phyloP scores from a whole-genome alignment of 2,329 filamentous ascomycete genomes.

The Aspergillus spinulosporus region DNA sequence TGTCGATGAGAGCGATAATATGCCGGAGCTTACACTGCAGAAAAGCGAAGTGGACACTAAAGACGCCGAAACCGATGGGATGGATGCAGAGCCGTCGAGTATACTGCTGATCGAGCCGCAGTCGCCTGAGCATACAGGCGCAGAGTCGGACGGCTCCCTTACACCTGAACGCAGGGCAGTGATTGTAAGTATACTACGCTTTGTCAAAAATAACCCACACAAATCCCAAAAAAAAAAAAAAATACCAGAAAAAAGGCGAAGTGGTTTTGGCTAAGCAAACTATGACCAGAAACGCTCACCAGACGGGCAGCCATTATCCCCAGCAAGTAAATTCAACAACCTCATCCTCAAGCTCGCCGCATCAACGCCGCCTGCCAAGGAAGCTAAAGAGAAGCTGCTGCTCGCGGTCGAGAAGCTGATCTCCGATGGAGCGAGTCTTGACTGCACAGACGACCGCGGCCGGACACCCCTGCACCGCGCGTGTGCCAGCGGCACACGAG shows the following conservation, averaged over 20 bases:
- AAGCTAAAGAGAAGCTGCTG: background rate
- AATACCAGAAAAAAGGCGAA: too few species aligned
- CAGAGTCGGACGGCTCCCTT: background rate
- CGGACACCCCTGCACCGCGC: conserved; percentile 1
- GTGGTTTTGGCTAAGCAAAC: background rate
- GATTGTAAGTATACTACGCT: background rate
- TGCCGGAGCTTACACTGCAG: background rate
- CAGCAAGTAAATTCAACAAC: background rate
- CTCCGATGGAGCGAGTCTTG: background rate
- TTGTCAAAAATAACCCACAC: too few species aligned
- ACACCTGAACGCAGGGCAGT: background rate
- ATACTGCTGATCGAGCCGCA: background rate
- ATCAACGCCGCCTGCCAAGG: background rate
- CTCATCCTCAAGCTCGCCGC: background rate
- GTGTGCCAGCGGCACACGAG: background rate
- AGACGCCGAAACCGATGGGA: background rate
- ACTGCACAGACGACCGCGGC: background rate
- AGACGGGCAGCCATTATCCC: background rate
- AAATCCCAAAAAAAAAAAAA: too few species aligned
- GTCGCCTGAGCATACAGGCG: background rate
- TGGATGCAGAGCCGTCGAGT: background rate
- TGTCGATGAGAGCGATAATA: background rate
- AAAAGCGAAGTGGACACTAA: background rate
- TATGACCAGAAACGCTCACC: background rate
- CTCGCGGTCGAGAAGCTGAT: background rate